These are phyloP conservation scores for Selaginella moellendorffii DNA, from an alignment of 75 land plant species.

Conservation along the genomic window DNA sequence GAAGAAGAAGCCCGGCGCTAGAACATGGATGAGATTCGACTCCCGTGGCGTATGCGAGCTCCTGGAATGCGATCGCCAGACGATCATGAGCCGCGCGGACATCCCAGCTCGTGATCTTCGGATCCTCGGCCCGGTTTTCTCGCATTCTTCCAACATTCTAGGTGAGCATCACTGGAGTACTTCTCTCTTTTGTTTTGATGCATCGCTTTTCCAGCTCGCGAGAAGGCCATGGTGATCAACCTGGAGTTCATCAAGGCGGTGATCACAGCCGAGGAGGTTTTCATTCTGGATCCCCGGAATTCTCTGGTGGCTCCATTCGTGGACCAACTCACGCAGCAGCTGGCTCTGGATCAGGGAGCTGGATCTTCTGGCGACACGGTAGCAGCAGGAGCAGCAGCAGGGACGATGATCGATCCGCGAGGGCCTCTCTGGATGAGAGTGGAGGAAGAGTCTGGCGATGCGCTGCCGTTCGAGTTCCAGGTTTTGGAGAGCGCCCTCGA, in stretches of 20 bases:
- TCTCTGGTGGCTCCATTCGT: constrained; percentile 69
- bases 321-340: constrained; percentile 59
- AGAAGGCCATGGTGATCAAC: constrained; percentile 92
- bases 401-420: not conserved
- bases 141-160: constrained; percentile 86
- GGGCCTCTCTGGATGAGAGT: not conserved
- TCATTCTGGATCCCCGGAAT: constrained; percentile 63
- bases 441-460: constrained; percentile 9
- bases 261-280: constrained; percentile 86
- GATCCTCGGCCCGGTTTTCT: constrained; percentile 86
- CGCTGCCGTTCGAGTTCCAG: constrained; percentile 95
- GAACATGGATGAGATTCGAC: constrained; percentile 82
- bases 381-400: too few species aligned
- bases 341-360: too few species aligned
- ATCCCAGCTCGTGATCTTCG: constrained; percentile 85
- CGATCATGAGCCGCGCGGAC: constrained; percentile 39
- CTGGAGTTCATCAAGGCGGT: constrained; percentile 88
- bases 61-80: constrained; percentile 58
- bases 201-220: constrained; percentile 75
- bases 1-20: constrained; percentile 52
- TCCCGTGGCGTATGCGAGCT: constrained; percentile 50
- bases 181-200: constrained; percentile 18
- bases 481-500: constrained; percentile 88
- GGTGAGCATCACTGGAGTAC: constrained; percentile 28
- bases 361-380: too few species aligned